Conservation (phyloP, 2,329 filamentous ascomycete genomes). For the Hymenoscyphus fraxineus region DNA sequence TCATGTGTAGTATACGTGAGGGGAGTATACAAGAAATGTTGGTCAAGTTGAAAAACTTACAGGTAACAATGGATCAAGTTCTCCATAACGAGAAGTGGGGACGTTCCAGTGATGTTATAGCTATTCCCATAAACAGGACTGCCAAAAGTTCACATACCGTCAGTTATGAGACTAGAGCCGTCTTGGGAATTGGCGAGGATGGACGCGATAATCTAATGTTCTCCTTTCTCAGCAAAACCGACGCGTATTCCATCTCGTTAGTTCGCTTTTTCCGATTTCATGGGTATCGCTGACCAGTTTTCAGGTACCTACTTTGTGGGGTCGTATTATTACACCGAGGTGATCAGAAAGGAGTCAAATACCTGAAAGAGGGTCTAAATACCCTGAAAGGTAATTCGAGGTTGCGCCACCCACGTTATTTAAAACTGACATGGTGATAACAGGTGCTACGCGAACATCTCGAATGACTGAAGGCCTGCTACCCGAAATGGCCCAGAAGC, state of each 20-base stretch:
- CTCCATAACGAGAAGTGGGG: constrained; percentile 35
- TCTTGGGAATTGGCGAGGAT: constrained; percentile 47
- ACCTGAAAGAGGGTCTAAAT: constrained; percentile 54
- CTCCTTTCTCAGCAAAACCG: constrained; percentile 57
- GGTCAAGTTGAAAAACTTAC: constrained; percentile 59
- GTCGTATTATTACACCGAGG: constrained; percentile 43
- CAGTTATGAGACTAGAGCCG: constrained; percentile 53
- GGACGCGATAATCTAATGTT: constrained; percentile 54
- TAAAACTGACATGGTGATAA: not conserved
- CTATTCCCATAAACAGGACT: constrained; percentile 53
- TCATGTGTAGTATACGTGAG: constrained; percentile 64
- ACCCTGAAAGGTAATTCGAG: constrained; percentile 33
- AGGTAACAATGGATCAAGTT: constrained; percentile 57
- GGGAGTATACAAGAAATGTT: constrained; percentile 54
- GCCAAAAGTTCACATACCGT: constrained; percentile 47
- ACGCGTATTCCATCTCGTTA: constrained; percentile 42
- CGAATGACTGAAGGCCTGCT: constrained; percentile 14
- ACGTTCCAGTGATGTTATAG: constrained; percentile 44
- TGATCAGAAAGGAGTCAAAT: constrained; percentile 53
- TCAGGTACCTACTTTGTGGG: constrained; percentile 31
- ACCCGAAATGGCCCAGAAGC: constrained; percentile 27
- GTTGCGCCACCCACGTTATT: not conserved
- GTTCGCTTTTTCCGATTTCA: constrained; percentile 11
- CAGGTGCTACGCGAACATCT: not conserved
- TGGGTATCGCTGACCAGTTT: not conserved